Evolutionary conservation across 164 flowering plant species (phyloP), one percentile per base, ranked within the genome.

Genomic region (Hamamelis virginiana): DNA sequence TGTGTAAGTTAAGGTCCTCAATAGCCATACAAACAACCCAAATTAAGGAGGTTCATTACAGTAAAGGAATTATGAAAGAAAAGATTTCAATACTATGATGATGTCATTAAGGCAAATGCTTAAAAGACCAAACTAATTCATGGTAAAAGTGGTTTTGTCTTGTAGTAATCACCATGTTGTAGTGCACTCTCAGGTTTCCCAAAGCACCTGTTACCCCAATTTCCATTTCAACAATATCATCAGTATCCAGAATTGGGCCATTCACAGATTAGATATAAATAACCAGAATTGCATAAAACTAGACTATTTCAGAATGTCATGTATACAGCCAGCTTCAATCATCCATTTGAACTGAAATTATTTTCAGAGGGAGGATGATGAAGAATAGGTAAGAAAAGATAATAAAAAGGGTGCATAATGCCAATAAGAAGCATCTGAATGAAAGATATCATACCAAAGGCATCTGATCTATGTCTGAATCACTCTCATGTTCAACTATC

Each of bases 401-500:
- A 9, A 70, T 18, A 62, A 75, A 25, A 63, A n/a, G 11, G 25
- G 33, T 26, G 14, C n/a, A 69, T 21, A n/a, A 3, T 4, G 62
- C 58, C 25, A 66, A 53, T 6, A 14, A 50, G n/a, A 53, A 53
- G 4, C 13, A 38, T 26, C 38, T 13, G 22, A 47, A 14, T 19
- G n/a, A 4, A 48, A 23, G n/a, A 33, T 60, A 80, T 16, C 80
- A 57, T 89, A 95, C 99, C 97, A 84, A 21, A 21, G 97, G 99
- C 93, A 92, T 86, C 74, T 90, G 69, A 80, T 95, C 98, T 72
- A 95, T 90, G 75, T 95, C 96, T 8, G 88, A 62, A 74, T 95
- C 99, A 84, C 82, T 80, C 74, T 92, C 99, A 82, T 95, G 99
- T 71, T 95, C 99, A 61, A 91, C 94, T 48, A 91, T 80, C 99